Percentiles rank a stretch among this genome's conserved stretches.
These are phyloP conservation scores for Reutealis trisperma DNA, from an alignment of 345 rosid species.

Conservation along the genomic window DNA sequence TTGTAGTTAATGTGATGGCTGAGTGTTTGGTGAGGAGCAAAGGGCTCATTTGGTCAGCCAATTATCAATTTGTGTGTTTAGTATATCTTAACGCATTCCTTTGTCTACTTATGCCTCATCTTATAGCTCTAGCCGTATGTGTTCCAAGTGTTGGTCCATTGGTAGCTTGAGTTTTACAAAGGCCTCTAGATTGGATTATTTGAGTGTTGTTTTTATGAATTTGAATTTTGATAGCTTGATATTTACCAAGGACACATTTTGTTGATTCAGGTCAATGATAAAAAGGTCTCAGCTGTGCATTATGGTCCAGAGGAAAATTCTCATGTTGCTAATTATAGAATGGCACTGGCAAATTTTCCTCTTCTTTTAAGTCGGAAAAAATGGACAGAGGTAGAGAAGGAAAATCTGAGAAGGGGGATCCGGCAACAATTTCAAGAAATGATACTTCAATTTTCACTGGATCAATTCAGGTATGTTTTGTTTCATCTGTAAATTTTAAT, in stretches of 20 bases:
- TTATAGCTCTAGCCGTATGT: not conserved
- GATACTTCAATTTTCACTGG: slow-evolving; percentile 56
- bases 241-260: slow-evolving; percentile 15
- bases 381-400: slow-evolving; percentile 70
- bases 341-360: slow-evolving; percentile 57
- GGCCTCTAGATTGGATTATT: slow-evolving; percentile 6
- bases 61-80: not conserved
- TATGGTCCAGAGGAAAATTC: slow-evolving; percentile 76
- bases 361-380: slow-evolving; percentile 50
- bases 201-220: not conserved
- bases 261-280: slow-evolving; percentile 57
- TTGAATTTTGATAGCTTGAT: slow-evolving; percentile 8
- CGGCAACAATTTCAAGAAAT: slow-evolving; percentile 76
- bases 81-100: not conserved
- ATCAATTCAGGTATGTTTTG: slow-evolving; percentile 52
- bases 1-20: not conserved
- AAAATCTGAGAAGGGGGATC: slow-evolving; percentile 72
- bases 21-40: not conserved
- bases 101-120: not conserved
- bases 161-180: not conserved
- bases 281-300: slow-evolving; percentile 41
- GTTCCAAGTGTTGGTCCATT: not conserved
- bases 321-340: slow-evolving; percentile 59
- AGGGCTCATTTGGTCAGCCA: not conserved
- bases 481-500: too few species aligned